Percentiles rank a stretch among this genome's conserved stretches.
Conservation (phyloP, 768 basidiomycete genomes). For the Cantharellus cinnabarinus region DNA sequence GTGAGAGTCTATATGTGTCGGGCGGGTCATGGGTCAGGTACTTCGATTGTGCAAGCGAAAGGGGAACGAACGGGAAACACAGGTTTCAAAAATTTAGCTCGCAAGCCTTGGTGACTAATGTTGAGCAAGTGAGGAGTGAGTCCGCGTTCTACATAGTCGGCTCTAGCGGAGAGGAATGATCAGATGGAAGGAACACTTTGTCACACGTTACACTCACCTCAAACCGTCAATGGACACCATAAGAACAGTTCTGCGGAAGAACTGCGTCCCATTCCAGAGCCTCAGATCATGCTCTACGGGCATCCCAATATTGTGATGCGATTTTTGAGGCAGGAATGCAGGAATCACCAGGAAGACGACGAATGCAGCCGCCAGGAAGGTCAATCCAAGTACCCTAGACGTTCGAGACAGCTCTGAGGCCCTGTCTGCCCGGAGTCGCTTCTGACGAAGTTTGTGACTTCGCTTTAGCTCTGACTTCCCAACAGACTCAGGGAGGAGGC, state of each 20-base stretch:
- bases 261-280: conserved; percentile 60
- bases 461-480: too few species aligned
- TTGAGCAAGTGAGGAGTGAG: conserved; percentile 66
- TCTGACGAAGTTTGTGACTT: too few species aligned
- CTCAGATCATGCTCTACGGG: not conserved
- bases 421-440: too few species aligned
- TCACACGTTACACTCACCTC: conserved; percentile 25
- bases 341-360: not conserved
- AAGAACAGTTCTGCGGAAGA: conserved; percentile 60
- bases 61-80: conserved; percentile 50
- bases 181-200: not conserved
- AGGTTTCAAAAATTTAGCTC: conserved; percentile 76
- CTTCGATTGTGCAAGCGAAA: not conserved
- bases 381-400: not conserved
- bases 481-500: too few species aligned
- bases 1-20: conserved; percentile 43
- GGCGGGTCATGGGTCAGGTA: conserved; percentile 3
- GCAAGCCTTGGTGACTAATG: conserved; percentile 63
- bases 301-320: not conserved
- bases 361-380: not conserved
- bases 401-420: not conserved
- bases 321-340: not conserved
- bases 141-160: conserved; percentile 72
- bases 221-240: conserved; percentile 79
- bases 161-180: conserved; percentile 22